A percentile compares a stretch with the other conserved stretches of the same genome.
phyloP scores from a whole-genome alignment of 2,329 filamentous ascomycete genomes.

The Thelonectria discophora region DNA sequence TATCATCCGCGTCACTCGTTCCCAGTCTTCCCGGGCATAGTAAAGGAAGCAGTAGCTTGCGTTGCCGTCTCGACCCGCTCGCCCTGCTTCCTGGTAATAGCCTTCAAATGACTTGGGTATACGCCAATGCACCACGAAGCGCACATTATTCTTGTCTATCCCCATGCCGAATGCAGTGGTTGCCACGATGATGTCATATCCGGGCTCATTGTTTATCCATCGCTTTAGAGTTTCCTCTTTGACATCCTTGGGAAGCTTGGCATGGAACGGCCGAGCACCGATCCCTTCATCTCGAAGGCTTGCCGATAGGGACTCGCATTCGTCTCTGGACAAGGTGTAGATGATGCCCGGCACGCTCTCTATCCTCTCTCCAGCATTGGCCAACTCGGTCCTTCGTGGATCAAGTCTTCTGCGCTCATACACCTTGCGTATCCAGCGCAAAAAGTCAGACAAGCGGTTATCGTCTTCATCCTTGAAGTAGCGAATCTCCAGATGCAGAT shows the following conservation, averaged over 20 bases:
- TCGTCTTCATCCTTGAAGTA: constrained; percentile 82
- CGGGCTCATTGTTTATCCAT: constrained; percentile 77
- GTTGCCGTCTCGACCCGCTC: constrained; percentile 89
- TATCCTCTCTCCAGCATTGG: constrained; percentile 60
- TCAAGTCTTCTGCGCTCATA: constrained; percentile 72
- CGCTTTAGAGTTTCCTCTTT: constrained; percentile 76
- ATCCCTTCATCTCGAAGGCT: constrained; percentile 74
- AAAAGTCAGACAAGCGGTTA: constrained; percentile 75
- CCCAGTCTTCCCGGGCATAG: constrained; percentile 87
- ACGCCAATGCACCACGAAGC: constrained; percentile 95
- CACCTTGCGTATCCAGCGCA: constrained; percentile 78
- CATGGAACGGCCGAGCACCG: constrained; percentile 77
- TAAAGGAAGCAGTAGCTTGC: constrained; percentile 89
- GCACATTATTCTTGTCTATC: constrained; percentile 93
- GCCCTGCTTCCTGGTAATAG: constrained; percentile 94
- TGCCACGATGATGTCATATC: constrained; percentile 92
- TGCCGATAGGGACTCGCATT: constrained; percentile 76
- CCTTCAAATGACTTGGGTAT: constrained; percentile 94
- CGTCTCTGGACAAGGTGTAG: constrained; percentile 78
- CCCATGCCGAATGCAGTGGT: constrained; percentile 98
- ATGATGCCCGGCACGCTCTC: constrained; percentile 80
- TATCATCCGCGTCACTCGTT: constrained; percentile 71
- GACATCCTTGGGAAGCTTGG: constrained; percentile 71
- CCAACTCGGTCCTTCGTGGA: constrained; percentile 67
- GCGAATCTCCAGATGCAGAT: constrained; percentile 89